Evolutionary conservation across 169 alveolate species (phyloP).

Genomic region (Eimeria falciformis): DNA sequence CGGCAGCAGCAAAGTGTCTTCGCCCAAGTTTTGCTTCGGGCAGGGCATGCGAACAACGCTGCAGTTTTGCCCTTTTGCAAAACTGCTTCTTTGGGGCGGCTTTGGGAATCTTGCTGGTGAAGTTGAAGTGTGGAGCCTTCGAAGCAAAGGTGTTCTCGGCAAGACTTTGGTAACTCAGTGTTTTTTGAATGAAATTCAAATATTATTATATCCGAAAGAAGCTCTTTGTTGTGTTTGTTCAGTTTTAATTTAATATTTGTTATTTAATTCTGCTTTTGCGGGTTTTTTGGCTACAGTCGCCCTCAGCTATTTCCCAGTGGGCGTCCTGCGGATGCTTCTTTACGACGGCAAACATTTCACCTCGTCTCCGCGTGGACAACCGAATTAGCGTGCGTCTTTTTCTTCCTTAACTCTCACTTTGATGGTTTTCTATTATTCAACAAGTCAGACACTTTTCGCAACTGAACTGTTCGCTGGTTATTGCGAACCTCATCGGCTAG

Average conservation of each 20-base stretch:
- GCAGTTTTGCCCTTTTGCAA: conserved; percentile 70
- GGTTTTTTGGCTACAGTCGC: neutral
- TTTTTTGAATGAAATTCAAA: no score
- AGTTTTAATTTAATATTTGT: neutral
- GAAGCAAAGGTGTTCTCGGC: conserved; percentile 8
- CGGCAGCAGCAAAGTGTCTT: conserved; percentile 59
- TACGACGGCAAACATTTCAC: conserved; percentile 42
- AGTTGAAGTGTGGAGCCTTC: conserved; percentile 46
- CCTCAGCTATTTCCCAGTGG: conserved; percentile 26
- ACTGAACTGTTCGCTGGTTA: neutral
- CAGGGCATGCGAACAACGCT: conserved; percentile 45
- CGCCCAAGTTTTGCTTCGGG: conserved; percentile 68
- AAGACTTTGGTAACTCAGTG: conserved; percentile 1
- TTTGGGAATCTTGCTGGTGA: conserved; percentile 76
- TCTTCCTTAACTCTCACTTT: no score
- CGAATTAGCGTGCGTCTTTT: conserved; percentile 4
- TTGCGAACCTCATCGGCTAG: neutral
- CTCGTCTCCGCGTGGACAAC: conserved; percentile 73
- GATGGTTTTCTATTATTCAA: neutral
- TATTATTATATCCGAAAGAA: no score
- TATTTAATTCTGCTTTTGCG: no score
- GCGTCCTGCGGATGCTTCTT: conserved; percentile 52
- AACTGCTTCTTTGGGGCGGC: conserved; percentile 59
- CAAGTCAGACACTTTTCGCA: neutral
- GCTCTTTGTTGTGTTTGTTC: neutral